Evolutionary conservation across 2,329 filamentous ascomycete genomes (phyloP), one percentile per base, ranked within the genome.

Genomic region (Alternaria atra): DNA sequence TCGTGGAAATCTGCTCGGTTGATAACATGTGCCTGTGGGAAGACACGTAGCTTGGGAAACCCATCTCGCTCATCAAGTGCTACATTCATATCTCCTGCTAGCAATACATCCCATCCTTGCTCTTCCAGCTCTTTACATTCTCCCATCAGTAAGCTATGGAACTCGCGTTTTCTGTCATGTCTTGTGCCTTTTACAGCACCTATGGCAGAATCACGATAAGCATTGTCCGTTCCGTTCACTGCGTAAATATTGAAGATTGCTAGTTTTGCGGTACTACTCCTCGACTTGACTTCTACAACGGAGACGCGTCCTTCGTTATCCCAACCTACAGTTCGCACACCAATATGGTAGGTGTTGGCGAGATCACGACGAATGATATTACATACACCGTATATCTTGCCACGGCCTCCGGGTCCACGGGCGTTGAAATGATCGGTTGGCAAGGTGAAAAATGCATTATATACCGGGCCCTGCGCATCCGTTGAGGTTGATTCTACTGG

Each of bases 1-100:
- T 53, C 50, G 48, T 84, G 81, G 67, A 87, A 87, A 61, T 87
- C 83, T 9, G 71, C 73, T 13, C 85, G 78, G 63, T 86, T 87
- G 6, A 75, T n/a, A 5, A 81, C 79, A 67, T 87, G 85, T 66
- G 85, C 79, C 7, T 65, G 44, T 4, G 83, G 82, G 42, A 70
- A 80, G 0, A 78, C 82, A 10, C 80, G 79, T 30, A 87, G 71
- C 23, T 78, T 80, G 0, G 85, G 85, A 64, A 79, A 73, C 1
- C 84, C 84, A 73, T 85, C 83, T 17, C 81, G 66, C 3, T 52
- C 51, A 12, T 73, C 64, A 20, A 77, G 77, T 5, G 85, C 84
- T 23, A 87, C 76, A 54, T 87, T 87, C 68, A 86, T 76, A 61
- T 87, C 84, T 0, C 85, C 84, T 0, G 82, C 81, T 0, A 87